A percentile compares a stretch with the other conserved stretches of the same genome.
Evolutionary conservation across 2,329 filamentous ascomycete genomes (phyloP).

Genomic region (Fusarium camptoceras): DNA sequence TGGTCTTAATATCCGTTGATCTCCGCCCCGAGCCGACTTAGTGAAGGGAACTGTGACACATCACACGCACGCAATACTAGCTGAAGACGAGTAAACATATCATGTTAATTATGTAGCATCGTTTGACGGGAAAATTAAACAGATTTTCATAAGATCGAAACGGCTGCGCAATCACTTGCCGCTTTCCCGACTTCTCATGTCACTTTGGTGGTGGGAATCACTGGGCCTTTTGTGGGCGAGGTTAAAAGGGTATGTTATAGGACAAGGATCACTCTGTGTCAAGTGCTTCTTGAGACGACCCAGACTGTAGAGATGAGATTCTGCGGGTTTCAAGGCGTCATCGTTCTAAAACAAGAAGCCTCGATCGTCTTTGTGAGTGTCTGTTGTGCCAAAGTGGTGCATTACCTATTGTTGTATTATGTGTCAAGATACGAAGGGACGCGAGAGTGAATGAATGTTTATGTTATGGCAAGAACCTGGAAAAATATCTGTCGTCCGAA

Average conservation of each 20-base stretch:
- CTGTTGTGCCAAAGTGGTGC: slow-evolving; percentile 5
- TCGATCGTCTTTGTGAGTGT: not conserved
- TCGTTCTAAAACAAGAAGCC: slow-evolving; percentile 24
- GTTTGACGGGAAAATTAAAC: slow-evolving; percentile 7
- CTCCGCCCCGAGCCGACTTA: not conserved
- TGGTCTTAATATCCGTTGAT: not conserved
- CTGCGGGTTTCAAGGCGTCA: slow-evolving; percentile 26
- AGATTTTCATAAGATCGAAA: not conserved
- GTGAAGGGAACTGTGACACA: not conserved
- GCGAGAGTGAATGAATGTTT: not conserved
- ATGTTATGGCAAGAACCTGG: not conserved
- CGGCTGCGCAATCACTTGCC: slow-evolving; percentile 2
- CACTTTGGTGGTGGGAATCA: slow-evolving; percentile 1
- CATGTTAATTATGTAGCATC: not conserved
- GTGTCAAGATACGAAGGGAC: not conserved
- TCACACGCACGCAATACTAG: not conserved
- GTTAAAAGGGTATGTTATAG: not conserved
- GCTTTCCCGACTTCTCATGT: slow-evolving; percentile 30
- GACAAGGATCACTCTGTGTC: slow-evolving; percentile 19
- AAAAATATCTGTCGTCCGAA: not conserved
- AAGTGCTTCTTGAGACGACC: slow-evolving; percentile 35
- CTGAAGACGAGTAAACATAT: not conserved
- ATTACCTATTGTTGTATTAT: not conserved
- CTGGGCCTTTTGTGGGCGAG: slow-evolving; percentile 13
- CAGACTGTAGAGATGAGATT: slow-evolving; percentile 27